A percentile compares a stretch with the other conserved stretches of the same genome.
Conservation (phyloP, 805 yeast species). For the Ogataea pilisensis region DNA sequence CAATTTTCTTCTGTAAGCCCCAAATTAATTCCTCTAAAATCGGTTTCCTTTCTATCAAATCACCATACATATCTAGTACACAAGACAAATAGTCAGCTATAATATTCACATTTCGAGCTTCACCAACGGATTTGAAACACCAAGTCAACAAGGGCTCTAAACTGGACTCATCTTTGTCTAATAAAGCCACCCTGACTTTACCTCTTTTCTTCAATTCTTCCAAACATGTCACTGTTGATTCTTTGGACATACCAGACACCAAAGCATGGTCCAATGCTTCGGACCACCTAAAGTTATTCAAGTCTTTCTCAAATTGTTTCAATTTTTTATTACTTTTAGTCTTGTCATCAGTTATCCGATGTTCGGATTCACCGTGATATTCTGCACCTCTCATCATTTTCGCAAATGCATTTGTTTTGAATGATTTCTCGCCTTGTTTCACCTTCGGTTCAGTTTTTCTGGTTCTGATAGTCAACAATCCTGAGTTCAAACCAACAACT, state of each 20-base stretch:
- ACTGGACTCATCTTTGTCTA: slow-evolving; percentile 75
- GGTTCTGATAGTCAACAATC: slow-evolving; percentile 84
- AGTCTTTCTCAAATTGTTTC: slow-evolving; percentile 75
- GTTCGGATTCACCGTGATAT: slow-evolving; percentile 86
- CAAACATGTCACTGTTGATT: slow-evolving; percentile 74
- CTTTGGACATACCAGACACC: slow-evolving; percentile 71
- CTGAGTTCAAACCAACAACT: slow-evolving; percentile 88
- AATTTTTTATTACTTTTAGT: slow-evolving; percentile 52
- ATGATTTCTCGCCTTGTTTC: slow-evolving; percentile 43
- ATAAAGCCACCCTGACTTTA: slow-evolving; percentile 74
- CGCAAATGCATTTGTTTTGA: slow-evolving; percentile 60
- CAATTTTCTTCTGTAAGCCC: slow-evolving; percentile 57
- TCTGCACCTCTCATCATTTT: slow-evolving; percentile 89
- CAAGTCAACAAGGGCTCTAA: slow-evolving; percentile 84
- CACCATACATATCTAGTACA: slow-evolving; percentile 70
- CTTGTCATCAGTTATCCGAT: slow-evolving; percentile 59
- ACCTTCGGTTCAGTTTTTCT: slow-evolving; percentile 64
- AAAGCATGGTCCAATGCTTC: slow-evolving; percentile 91
- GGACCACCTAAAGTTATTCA: slow-evolving; percentile 86
- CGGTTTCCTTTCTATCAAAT: slow-evolving; percentile 67
- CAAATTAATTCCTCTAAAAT: slow-evolving; percentile 70
- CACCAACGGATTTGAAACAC: slow-evolving; percentile 73
- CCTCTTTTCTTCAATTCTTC: slow-evolving; percentile 87
- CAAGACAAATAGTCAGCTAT: slow-evolving; percentile 67
- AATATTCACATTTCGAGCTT: slow-evolving; percentile 63